phyloP scores from a whole-genome alignment of 805 yeast genomes.

The Kluyveromyces starmeri region DNA sequence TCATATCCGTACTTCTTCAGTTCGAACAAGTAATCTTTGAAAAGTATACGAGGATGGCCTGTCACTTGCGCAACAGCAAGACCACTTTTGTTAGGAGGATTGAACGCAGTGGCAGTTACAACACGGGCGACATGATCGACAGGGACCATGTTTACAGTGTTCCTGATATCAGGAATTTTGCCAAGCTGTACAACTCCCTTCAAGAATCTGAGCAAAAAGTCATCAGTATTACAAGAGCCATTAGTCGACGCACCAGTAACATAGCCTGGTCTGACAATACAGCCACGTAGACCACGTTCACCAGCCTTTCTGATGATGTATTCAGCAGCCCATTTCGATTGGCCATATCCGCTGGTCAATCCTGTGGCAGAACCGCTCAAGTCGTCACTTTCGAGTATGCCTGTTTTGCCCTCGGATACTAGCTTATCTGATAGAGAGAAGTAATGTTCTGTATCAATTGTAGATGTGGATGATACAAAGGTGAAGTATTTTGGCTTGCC shows the following conservation, averaged over 20 bases:
- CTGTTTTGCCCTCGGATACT: conserved; percentile 53
- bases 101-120: conserved; percentile 72
- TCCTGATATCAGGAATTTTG: conserved; percentile 71
- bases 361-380: conserved; percentile 75
- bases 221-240: conserved; percentile 94
- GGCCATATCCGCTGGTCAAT: conserved; percentile 91
- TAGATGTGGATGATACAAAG: conserved; percentile 93
- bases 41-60: conserved; percentile 84
- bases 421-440: conserved; percentile 67
- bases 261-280: conserved; percentile 92
- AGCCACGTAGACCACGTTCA: conserved; percentile 74
- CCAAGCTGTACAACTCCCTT: conserved; percentile 92
- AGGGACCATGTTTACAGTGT: conserved; percentile 92
- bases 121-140: conserved; percentile 97
- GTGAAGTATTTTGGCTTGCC: conserved; percentile 73
- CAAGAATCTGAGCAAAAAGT: conserved; percentile 86
- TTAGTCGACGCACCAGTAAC: conserved; percentile 77
- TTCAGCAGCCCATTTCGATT: conserved; percentile 97
- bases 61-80: conserved; percentile 90
- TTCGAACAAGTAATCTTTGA: conserved; percentile 64
- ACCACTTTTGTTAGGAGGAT: conserved; percentile 49
- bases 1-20: conserved; percentile 66
- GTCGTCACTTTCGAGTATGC: conserved; percentile 77
- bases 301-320: conserved; percentile 84
- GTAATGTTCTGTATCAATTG: conserved; percentile 77